Evolutionary conservation across 106 monocot species (phyloP).

Genomic region (Dendrobium huoshanense): DNA sequence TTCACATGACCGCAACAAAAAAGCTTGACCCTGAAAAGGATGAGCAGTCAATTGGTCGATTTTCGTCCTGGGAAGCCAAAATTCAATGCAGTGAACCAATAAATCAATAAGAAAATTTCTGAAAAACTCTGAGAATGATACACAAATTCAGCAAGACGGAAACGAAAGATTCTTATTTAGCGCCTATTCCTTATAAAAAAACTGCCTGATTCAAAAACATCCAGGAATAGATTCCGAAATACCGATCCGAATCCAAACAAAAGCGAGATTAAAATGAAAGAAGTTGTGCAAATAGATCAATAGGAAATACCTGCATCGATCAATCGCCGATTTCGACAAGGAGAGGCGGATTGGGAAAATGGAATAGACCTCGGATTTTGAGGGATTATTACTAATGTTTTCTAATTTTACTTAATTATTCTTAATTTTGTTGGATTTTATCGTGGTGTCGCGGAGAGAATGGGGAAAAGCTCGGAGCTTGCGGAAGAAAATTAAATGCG

Average conservation of each 20-base stretch:
- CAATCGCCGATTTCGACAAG: background rate
- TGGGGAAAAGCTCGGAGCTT: background rate
- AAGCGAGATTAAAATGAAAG: background rate
- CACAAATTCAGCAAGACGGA: background rate
- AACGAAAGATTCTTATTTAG: background rate
- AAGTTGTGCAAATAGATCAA: background rate
- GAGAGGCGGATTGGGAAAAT: background rate
- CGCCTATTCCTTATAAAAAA: background rate
- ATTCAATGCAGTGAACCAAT: background rate
- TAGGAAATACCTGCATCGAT: conserved; percentile 1
- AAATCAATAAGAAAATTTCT: background rate
- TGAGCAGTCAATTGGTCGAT: background rate
- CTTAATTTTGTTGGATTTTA: background rate
- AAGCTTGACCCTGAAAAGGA: background rate
- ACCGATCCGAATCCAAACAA: background rate
- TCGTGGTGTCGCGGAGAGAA: background rate
- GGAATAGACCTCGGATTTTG: background rate
- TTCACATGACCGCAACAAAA: background rate
- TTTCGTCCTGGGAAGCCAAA: background rate
- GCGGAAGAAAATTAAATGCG: background rate
- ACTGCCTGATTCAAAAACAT: background rate
- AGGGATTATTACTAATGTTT: background rate
- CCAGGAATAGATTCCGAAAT: background rate
- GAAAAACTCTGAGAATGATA: background rate
- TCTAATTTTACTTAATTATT: background rate